A percentile compares a stretch with the other conserved stretches of the same genome.
These are phyloP conservation scores for Amylocystis lapponica DNA, from an alignment of 768 basidiomycete species.

Conservation along the genomic window DNA sequence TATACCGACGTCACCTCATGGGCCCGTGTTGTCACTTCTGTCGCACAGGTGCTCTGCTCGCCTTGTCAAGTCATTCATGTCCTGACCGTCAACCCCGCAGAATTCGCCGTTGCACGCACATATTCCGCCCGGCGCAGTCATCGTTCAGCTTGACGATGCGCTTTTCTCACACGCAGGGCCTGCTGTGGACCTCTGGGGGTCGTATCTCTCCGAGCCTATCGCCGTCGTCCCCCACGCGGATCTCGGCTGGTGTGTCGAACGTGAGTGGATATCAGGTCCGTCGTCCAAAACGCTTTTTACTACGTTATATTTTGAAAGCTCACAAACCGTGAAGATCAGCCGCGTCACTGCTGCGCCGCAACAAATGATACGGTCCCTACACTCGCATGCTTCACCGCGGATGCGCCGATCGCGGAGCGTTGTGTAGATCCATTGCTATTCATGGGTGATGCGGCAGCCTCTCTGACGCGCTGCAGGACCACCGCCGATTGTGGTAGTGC, in stretches of 20 bases:
- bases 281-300: not conserved
- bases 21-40: constrained; percentile 51
- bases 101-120: constrained; percentile 56
- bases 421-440: constrained; percentile 56
- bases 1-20: constrained; percentile 48
- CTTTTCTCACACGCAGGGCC: constrained; percentile 29
- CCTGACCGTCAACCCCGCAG: constrained; percentile 27
- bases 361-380: constrained; percentile 2
- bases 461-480: constrained; percentile 34
- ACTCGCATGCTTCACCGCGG: constrained; percentile 42
- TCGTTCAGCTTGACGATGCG: constrained; percentile 64
- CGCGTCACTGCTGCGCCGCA: constrained; percentile 16
- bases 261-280: constrained; percentile 26
- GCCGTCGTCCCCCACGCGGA: not conserved
- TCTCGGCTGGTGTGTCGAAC: constrained; percentile 60
- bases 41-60: constrained; percentile 43
- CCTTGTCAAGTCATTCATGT: not conserved
- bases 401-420: constrained; percentile 22
- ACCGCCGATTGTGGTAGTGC: constrained; percentile 31
- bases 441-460: constrained; percentile 22
- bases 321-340: constrained; percentile 24
- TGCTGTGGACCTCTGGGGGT: constrained; percentile 38
- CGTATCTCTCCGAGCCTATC: constrained; percentile 32
- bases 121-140: constrained; percentile 49
- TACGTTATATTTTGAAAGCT: constrained; percentile 5